phyloP scores from a whole-genome alignment of 1,284 basidiomycete species.

The Sphaerobolus stellatus region DNA sequence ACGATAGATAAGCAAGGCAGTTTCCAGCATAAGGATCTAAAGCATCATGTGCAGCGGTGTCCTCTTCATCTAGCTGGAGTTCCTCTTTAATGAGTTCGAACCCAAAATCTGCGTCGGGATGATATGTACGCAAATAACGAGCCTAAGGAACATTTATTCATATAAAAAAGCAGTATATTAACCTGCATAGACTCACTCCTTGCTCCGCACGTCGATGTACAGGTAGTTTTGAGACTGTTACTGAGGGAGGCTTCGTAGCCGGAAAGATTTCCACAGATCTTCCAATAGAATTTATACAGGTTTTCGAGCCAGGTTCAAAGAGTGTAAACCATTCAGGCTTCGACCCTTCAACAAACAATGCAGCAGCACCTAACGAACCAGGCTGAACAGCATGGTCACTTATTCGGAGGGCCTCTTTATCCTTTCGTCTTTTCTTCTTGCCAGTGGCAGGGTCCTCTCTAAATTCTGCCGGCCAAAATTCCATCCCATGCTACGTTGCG shows the following conservation, averaged over 20 bases:
- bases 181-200: constrained; percentile 46
- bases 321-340: constrained; percentile 52
- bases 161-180: not conserved
- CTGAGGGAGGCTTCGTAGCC: constrained; percentile 43
- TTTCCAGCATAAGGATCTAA: constrained; percentile 62
- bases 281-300: constrained; percentile 25
- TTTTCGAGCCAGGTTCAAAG: constrained; percentile 22
- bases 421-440: constrained; percentile 14
- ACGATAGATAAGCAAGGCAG: constrained; percentile 41
- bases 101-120: constrained; percentile 70
- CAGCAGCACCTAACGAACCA: constrained; percentile 55
- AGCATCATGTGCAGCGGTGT: constrained; percentile 31
- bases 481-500: constrained; percentile 21
- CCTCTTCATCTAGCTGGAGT: constrained; percentile 45
- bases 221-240: constrained; percentile 32
- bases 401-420: constrained; percentile 21
- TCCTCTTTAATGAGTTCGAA: constrained; percentile 59
- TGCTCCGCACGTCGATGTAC: constrained; percentile 53
- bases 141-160: constrained; percentile 41
- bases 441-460: constrained; percentile 9
- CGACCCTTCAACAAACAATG: constrained; percentile 44
- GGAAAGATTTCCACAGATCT: constrained; percentile 51
- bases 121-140: constrained; percentile 62
- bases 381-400: constrained; percentile 54
- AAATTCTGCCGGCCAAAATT: constrained; percentile 20